phyloP scores from a whole-genome alignment of 306 rosid species.

The Fagus crenata region DNA sequence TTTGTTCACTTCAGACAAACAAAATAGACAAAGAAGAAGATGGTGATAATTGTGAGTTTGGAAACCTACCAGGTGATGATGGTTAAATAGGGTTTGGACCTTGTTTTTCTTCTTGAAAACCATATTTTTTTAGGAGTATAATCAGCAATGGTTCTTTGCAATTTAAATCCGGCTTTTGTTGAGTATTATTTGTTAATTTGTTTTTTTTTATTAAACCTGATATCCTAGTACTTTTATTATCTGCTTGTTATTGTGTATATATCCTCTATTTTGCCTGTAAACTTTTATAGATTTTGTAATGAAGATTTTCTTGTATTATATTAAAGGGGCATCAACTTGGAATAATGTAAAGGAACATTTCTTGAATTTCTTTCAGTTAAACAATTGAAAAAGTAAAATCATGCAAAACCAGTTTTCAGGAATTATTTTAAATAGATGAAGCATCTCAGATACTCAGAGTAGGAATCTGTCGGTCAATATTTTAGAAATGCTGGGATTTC shows the following conservation, averaged over 20 bases:
- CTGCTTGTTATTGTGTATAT: neutral
- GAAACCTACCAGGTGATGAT: neutral
- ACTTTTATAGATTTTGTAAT: neutral
- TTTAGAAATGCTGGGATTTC: neutral
- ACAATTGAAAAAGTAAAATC: neutral
- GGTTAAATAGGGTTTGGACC: neutral
- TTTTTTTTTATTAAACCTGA: neutral
- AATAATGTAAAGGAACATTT: neutral
- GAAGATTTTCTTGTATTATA: neutral
- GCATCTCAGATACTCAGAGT: neutral
- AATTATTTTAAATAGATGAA: neutral
- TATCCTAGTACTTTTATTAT: neutral
- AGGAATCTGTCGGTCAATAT: neutral
- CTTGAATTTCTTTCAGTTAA: conserved; percentile 2
- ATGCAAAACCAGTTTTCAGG: neutral
- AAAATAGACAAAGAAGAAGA: neutral
- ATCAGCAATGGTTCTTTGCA: neutral
- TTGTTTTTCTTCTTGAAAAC: neutral
- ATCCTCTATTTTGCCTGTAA: neutral
- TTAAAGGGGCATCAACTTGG: neutral
- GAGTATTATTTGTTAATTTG: neutral
- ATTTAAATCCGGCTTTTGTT: neutral
- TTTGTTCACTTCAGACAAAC: neutral
- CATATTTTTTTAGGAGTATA: neutral
- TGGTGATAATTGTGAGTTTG: neutral